Evolutionary conservation across 345 rosid species (phyloP).

Genomic region (Rhodamnia rubescens): DNA sequence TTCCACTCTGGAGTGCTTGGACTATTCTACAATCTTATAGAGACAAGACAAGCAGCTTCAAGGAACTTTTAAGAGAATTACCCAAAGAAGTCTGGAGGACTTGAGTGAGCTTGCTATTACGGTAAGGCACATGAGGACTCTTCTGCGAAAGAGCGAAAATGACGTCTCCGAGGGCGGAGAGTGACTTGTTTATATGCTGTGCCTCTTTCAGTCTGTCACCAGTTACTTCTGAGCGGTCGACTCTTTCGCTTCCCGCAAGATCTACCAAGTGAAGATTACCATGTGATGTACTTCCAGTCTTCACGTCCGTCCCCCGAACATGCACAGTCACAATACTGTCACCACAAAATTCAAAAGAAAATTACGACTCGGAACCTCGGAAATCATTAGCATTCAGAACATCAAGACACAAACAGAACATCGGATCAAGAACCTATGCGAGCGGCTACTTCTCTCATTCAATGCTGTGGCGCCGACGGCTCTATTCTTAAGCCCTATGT

Average conservation of each 20-base stretch:
- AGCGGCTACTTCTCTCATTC: constrained; percentile 95
- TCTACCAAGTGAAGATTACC: constrained; percentile 94
- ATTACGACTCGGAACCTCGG: neutral
- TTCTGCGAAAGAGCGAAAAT: constrained; percentile 85
- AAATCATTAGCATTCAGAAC: neutral
- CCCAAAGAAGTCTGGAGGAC: constrained; percentile 85
- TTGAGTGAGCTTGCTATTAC: constrained; percentile 99
- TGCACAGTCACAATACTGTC: constrained; percentile 78
- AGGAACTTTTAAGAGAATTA: neutral
- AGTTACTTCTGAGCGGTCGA: constrained; percentile 84
- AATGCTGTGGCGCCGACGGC: constrained; percentile 69
- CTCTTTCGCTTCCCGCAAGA: constrained; percentile 97
- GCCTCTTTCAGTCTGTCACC: constrained; percentile 90
- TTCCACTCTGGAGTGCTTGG: neutral
- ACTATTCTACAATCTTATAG: neutral
- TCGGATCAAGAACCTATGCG: constrained; percentile 49
- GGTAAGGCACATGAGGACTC: constrained; percentile 77
- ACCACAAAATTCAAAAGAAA: constrained; percentile 1
- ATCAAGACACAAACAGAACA: neutral
- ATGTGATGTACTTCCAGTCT: constrained; percentile 31
- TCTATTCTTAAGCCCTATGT: constrained; percentile 63
- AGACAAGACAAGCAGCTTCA: neutral
- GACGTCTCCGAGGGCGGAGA: constrained; percentile 93
- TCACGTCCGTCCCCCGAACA: constrained; percentile 68
- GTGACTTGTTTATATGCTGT: constrained; percentile 92